phyloP scores from a whole-genome alignment of 306 rosid species.

The Gastrolobium villosum region DNA sequence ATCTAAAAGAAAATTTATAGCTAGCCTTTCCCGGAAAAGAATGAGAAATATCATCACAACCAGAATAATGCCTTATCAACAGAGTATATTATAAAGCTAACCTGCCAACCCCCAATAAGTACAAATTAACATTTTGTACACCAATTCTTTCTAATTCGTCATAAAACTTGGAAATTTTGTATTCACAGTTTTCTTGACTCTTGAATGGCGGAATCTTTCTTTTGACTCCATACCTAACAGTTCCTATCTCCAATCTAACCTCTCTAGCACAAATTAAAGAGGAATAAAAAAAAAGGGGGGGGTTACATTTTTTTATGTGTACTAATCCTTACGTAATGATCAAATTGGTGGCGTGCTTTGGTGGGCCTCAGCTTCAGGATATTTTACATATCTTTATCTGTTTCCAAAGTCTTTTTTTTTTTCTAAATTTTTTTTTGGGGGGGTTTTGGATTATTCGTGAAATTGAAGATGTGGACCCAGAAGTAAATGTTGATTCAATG shows the following conservation, averaged over 20 bases:
- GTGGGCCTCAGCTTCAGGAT: constrained; percentile 44
- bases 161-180: constrained; percentile 32
- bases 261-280: constrained; percentile 30
- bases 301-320: constrained; percentile 26
- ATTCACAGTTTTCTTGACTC: constrained; percentile 33
- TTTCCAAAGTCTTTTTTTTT: not conserved
- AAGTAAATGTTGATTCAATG: constrained; percentile 61
- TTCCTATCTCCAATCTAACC: not conserved
- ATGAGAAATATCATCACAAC: constrained; percentile 41
- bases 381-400: constrained; percentile 3
- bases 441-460: constrained; percentile 46
- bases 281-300: not conserved
- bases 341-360: constrained; percentile 35
- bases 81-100: constrained; percentile 44
- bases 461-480: constrained; percentile 63
- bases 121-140: constrained; percentile 52
- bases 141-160: constrained; percentile 42
- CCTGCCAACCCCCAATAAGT: constrained; percentile 52
- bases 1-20: constrained; percentile 26
- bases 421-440: not conserved
- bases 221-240: constrained; percentile 43
- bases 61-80: constrained; percentile 55
- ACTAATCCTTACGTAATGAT: constrained; percentile 36
- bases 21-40: constrained; percentile 14
- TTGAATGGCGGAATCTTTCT: constrained; percentile 46